These are phyloP conservation scores for Jacaranda copaia DNA, from an alignment of 257 asterid species.

Conservation along the genomic window DNA sequence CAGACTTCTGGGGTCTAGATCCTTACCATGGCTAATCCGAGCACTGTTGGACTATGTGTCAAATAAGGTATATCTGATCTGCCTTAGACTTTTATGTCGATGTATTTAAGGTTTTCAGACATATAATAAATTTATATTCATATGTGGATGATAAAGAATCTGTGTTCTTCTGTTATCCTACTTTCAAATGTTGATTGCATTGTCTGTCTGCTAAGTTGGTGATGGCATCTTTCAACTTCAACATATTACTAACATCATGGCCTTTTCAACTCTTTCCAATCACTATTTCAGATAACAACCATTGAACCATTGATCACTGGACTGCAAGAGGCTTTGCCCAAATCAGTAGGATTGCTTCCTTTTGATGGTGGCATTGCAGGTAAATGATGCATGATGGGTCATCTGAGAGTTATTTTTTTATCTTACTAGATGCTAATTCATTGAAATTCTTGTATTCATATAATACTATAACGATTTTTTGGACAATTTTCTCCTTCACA, in stretches of 20 bases:
- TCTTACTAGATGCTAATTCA: neutral
- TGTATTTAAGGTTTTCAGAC: neutral
- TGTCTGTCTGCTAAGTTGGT: constrained; percentile 17
- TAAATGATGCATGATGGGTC: constrained; percentile 38
- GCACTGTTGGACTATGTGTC: constrained; percentile 92
- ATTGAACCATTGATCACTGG: constrained; percentile 89
- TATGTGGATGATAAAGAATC: neutral
- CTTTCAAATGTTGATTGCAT: neutral
- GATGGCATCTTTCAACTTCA: neutral
- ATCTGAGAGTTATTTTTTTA: constrained; percentile 1
- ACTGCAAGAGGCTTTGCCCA: constrained; percentile 92
- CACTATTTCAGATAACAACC: constrained; percentile 69
- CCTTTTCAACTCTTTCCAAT: constrained; percentile 26
- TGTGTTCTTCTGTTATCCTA: constrained; percentile 6
- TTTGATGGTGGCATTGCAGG: constrained; percentile 97
- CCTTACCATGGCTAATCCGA: constrained; percentile 97
- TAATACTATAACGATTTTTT: neutral
- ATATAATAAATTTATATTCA: neutral
- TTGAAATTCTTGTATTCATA: neutral
- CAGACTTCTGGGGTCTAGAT: constrained; percentile 90
- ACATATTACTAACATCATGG: constrained; percentile 25
- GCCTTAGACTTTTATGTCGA: constrained; percentile 22
- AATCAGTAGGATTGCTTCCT: constrained; percentile 91
- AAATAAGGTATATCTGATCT: constrained; percentile 71
- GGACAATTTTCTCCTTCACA: neutral